phyloP scores from a whole-genome alignment of 345 rosid species.

The Euphorbia pulcherrima region DNA sequence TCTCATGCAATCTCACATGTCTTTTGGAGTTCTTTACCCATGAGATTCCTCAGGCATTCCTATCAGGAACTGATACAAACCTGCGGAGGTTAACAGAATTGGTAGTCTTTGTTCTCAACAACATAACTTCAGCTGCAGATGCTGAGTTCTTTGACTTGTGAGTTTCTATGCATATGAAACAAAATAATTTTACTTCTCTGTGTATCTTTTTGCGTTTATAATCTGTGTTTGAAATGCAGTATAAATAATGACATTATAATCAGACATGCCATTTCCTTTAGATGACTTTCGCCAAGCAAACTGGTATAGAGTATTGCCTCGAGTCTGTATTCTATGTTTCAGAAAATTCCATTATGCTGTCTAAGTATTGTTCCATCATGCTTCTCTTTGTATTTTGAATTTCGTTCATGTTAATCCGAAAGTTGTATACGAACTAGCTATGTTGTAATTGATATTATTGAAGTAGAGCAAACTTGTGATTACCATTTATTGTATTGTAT shows the following conservation, averaged over 20 bases:
- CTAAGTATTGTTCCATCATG: no score
- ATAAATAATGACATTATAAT: background rate
- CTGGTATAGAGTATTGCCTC: background rate
- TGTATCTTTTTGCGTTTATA: background rate
- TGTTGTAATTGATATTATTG: background rate
- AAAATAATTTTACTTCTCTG: background rate
- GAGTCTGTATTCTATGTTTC: background rate
- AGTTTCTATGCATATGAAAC: conserved; percentile 28
- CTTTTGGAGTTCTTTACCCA: conserved; percentile 86
- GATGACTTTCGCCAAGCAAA: conserved; percentile 1
- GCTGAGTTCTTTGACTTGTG: conserved; percentile 88
- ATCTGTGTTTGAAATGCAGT: background rate
- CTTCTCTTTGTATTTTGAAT: background rate
- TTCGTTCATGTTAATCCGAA: background rate
- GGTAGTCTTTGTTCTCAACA: conserved; percentile 74
- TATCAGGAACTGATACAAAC: conserved; percentile 74
- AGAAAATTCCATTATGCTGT: background rate
- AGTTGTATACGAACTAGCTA: background rate
- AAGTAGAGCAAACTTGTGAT: background rate
- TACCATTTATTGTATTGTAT: background rate
- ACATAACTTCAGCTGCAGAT: conserved; percentile 76
- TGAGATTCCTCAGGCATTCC: conserved; percentile 81
- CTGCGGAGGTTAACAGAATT: conserved; percentile 86
- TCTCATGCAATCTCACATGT: conserved; percentile 86
- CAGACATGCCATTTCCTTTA: background rate